These are phyloP conservation scores for Penicillium lividum DNA, from an alignment of 495 filamentous ascomycete species.

Conservation along the genomic window DNA sequence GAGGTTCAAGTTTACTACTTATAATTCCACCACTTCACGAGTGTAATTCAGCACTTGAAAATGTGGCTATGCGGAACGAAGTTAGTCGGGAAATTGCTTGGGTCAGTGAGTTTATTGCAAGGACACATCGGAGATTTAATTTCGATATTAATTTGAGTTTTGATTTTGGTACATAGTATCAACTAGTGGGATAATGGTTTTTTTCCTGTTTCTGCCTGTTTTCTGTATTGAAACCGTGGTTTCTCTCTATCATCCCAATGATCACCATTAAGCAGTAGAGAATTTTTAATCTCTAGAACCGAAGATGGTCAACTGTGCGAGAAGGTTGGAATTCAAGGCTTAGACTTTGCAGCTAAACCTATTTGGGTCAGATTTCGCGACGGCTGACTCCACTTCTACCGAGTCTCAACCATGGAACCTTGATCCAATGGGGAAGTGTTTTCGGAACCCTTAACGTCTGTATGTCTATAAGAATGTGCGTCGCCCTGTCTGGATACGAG, in stretches of 20 bases:
- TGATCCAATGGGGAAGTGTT: background rate
- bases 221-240: too few species aligned
- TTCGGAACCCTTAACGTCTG: background rate
- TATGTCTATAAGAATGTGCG: background rate
- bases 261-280: too few species aligned
- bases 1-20: background rate
- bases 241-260: too few species aligned
- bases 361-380: conserved; percentile 11
- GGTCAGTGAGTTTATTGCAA: background rate
- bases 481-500: background rate
- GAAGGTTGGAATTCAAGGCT: background rate
- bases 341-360: background rate
- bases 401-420: background rate
- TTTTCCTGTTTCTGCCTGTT: background rate
- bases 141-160: background rate
- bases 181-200: background rate
- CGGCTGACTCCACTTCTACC: background rate
- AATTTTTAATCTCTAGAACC: background rate
- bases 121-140: background rate
- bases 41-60: background rate
- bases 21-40: background rate
- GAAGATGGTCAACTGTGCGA: background rate
- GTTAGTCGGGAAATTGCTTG: background rate
- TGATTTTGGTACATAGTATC: background rate
- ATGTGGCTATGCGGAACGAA: background rate